Conservation (phyloP, 257 asterid species). For the Nicotiana tomentosiformis region DNA sequence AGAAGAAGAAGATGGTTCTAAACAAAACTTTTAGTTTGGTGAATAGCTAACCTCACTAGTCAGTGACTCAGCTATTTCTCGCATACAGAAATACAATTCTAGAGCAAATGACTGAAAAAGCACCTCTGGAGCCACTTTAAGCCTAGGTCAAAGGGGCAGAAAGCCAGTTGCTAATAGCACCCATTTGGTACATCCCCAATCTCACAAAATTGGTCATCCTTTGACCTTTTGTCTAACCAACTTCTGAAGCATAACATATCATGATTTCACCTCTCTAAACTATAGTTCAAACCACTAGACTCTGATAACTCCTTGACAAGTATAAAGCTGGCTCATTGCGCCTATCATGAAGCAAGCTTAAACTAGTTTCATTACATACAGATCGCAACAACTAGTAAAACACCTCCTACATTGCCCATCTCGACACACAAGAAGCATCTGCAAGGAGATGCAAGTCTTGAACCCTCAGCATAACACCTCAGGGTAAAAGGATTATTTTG, state of each 20-base stretch:
- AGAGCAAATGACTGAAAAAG: not conserved
- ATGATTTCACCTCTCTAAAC: not conserved
- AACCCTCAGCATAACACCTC: not conserved
- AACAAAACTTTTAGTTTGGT: not conserved
- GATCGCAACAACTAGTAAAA: not conserved
- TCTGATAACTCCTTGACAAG: not conserved
- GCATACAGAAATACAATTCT: not conserved
- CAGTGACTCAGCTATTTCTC: not conserved
- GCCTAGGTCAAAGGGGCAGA: not conserved
- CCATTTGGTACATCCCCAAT: not conserved
- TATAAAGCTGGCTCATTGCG: not conserved
- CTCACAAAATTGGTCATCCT: not conserved
- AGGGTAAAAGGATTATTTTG: not conserved
- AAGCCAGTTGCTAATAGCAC: not conserved
- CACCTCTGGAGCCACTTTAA: not conserved
- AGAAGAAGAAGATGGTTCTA: not conserved
- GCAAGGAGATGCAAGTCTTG: not conserved
- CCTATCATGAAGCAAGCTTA: not conserved
- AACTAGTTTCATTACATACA: not conserved
- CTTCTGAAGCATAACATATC: not conserved
- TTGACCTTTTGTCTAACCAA: not conserved
- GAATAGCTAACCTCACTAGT: not conserved
- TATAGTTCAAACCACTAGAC: not conserved
- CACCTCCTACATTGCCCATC: not conserved
- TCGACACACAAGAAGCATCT: not conserved